Evolutionary conservation across 768 basidiomycete genomes (phyloP).

Genomic region (Dioszegia hungarica): DNA sequence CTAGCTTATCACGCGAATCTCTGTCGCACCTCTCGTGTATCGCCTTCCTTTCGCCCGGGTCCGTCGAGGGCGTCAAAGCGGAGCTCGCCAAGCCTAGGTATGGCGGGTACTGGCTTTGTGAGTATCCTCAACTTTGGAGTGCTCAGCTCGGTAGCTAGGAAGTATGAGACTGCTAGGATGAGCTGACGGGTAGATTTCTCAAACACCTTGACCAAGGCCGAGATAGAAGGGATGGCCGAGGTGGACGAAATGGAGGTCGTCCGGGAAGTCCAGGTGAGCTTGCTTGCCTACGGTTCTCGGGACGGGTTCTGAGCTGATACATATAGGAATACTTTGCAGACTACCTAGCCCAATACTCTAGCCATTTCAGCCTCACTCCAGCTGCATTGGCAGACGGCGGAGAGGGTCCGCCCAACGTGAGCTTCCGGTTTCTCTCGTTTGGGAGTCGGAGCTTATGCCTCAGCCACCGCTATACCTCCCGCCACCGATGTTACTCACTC

Average conservation of each 20-base stretch:
- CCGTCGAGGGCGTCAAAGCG: conserved; percentile 71
- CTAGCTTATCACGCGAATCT: conserved; percentile 62
- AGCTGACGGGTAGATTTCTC: conserved; percentile 72
- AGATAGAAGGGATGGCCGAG: conserved; percentile 87
- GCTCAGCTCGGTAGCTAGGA: not conserved
- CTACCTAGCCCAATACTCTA: conserved; percentile 80
- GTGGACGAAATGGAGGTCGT: conserved; percentile 96
- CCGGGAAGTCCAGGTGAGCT: conserved; percentile 85
- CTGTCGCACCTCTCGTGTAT: conserved; percentile 98
- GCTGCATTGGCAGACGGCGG: conserved; percentile 44
- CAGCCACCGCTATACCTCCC: conserved; percentile 49
- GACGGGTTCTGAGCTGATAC: not conserved
- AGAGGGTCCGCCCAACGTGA: conserved; percentile 47
- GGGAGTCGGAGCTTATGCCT: not conserved
- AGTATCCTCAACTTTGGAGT: conserved; percentile 57
- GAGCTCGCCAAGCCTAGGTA: conserved; percentile 89
- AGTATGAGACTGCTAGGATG: too few species aligned
- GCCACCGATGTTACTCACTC: conserved; percentile 36
- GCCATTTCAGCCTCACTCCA: conserved; percentile 67
- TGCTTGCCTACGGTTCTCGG: not conserved
- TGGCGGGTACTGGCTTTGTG: conserved; percentile 98
- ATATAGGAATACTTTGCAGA: conserved; percentile 91
- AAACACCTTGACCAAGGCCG: conserved; percentile 79
- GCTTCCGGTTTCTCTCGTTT: not conserved
- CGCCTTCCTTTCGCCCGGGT: conserved; percentile 81